A percentile compares a stretch with the other conserved stretches of the same genome.
Evolutionary conservation across 225 moss, liverwort and hornwort species (phyloP).

Genomic region (Pleurozium schreberi): DNA sequence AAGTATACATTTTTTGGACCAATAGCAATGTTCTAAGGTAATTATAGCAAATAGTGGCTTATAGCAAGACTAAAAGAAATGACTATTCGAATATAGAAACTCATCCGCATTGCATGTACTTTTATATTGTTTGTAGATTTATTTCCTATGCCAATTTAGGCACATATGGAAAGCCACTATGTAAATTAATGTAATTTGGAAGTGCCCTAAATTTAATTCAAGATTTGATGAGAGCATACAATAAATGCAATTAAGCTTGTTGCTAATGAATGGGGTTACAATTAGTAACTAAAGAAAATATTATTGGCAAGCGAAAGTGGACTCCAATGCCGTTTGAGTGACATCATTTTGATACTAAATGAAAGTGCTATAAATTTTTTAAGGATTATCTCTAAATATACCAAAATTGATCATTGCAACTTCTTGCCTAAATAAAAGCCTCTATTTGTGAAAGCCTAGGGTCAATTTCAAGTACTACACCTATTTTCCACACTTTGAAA

Average conservation of each 20-base stretch:
- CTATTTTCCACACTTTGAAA: background rate
- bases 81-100: background rate
- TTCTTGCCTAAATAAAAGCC: background rate
- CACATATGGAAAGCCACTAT: background rate
- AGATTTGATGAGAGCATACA: background rate
- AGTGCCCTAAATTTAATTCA: background rate
- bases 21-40: background rate
- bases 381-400: too few relatives aligned
- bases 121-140: background rate
- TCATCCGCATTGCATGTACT: rapidly evolving
- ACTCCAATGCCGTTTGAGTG: background rate
- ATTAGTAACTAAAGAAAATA: background rate
- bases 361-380: background rate
- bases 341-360: background rate
- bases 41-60: background rate
- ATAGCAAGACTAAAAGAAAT: background rate
- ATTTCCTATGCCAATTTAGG: background rate
- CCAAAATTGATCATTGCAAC: background rate
- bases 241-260: background rate
- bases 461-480: background rate
- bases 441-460: background rate
- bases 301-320: background rate
- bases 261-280: background rate
- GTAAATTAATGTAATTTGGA: background rate
- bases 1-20: background rate